A percentile compares a stretch with the other conserved stretches of the same genome.
Conservation (phyloP, 2,329 filamentous ascomycete genomes). For the Talaromyces islandicus region DNA sequence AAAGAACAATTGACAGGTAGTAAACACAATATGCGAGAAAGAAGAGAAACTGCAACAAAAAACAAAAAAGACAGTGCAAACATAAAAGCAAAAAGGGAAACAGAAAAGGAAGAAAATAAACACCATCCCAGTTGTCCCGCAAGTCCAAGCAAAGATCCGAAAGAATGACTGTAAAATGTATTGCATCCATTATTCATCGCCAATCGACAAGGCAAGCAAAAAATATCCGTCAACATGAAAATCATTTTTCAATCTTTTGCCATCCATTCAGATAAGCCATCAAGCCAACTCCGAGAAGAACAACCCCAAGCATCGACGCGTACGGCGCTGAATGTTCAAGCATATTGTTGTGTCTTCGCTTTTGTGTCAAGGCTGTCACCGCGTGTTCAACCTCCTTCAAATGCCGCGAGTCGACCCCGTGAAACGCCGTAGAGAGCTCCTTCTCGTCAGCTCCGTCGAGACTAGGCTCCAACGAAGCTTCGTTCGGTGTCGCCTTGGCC, state of each 20-base stretch:
- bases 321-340: conserved; percentile 62
- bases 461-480: background rate
- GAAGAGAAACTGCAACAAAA: conserved; percentile 11
- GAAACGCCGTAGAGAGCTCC: background rate
- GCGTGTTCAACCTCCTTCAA: conserved; percentile 32
- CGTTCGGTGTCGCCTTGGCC: conserved; percentile 20
- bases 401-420: conserved; percentile 45
- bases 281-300: conserved; percentile 71
- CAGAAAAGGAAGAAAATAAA: conserved; percentile 15
- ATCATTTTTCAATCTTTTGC: conserved; percentile 54
- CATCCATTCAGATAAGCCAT: conserved; percentile 86
- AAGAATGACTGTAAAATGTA: conserved; percentile 2
- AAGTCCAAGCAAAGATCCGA: conserved; percentile 9
- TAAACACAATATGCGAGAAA: conserved; percentile 22
- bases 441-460: background rate
- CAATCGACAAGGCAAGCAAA: background rate
- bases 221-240: background rate
- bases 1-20: background rate
- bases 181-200: background rate
- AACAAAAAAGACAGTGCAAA: conserved; percentile 12
- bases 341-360: conserved; percentile 24
- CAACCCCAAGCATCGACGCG: conserved; percentile 75
- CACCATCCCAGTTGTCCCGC: conserved; percentile 7
- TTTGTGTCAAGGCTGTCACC: conserved; percentile 37
- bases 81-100: conserved; percentile 4